phyloP scores from a whole-genome alignment of 2,329 filamentous ascomycete genomes.

The Ambrosiella cleistominuta region DNA sequence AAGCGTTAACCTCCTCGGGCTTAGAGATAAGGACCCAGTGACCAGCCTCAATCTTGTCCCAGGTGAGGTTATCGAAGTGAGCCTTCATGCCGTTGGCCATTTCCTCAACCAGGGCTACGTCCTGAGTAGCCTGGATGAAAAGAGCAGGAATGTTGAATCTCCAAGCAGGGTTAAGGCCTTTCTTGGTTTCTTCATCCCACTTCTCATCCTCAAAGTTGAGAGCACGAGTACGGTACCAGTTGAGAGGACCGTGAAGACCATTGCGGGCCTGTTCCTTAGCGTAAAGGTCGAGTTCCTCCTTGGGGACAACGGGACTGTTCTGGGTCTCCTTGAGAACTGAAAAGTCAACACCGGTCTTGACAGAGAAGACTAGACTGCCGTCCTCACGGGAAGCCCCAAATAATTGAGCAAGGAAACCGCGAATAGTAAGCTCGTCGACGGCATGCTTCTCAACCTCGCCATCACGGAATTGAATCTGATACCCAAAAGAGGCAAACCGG shows the following conservation, averaged over 20 bases:
- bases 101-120: constrained; percentile 52
- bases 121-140: constrained; percentile 55
- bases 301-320: constrained; percentile 41
- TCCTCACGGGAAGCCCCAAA: constrained; percentile 38
- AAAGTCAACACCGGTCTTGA: constrained; percentile 39
- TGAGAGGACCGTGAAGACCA: constrained; percentile 62
- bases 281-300: constrained; percentile 64
- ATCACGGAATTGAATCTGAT: constrained; percentile 66
- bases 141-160: constrained; percentile 45
- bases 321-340: constrained; percentile 44
- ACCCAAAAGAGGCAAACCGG: constrained; percentile 51
- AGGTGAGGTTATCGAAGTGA: constrained; percentile 45
- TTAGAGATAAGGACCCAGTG: constrained; percentile 78
- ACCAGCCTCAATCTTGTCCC: constrained; percentile 44
- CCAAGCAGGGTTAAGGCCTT: constrained; percentile 30
- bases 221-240: constrained; percentile 68
- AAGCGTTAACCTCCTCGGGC: constrained; percentile 49
- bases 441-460: constrained; percentile 44
- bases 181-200: not conserved
- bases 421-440: constrained; percentile 42
- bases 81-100: constrained; percentile 58
- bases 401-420: constrained; percentile 51
- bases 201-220: constrained; percentile 64
- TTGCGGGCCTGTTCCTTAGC: constrained; percentile 50
- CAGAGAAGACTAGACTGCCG: constrained; percentile 32